Evolutionary conservation across 2,329 filamentous ascomycete species (phyloP).

Genomic region (Claviceps purpurea): DNA sequence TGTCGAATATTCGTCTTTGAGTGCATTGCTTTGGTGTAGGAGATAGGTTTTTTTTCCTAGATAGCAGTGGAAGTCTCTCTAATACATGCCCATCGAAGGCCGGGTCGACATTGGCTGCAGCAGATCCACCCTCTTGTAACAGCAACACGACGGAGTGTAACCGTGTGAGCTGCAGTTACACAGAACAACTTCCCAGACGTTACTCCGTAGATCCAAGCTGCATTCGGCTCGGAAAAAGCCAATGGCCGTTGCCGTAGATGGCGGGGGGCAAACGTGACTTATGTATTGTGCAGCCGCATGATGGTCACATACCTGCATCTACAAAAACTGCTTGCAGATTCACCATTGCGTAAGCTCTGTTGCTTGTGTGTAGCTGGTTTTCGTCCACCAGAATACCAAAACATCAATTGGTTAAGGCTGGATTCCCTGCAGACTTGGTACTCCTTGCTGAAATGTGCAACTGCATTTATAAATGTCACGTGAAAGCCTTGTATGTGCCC

Average conservation of each 20-base stretch:
- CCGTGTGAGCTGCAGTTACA: too few relatives aligned
- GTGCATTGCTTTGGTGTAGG: conserved; percentile 6
- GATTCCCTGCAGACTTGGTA: not conserved
- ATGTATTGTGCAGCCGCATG: not conserved
- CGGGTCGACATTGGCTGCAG: conserved; percentile 17
- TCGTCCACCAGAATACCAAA: not conserved
- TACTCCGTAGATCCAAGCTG: not conserved
- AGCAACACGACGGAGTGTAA: too few relatives aligned
- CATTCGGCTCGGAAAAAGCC: not conserved
- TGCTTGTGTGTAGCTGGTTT: not conserved
- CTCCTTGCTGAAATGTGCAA: not conserved
- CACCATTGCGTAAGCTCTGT: not conserved
- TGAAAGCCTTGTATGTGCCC: not conserved
- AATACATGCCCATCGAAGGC: conserved; percentile 18
- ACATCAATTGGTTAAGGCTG: not conserved
- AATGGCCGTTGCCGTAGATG: not conserved
- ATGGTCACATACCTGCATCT: not conserved
- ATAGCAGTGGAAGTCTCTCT: conserved; percentile 19
- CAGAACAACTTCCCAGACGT: too few relatives aligned
- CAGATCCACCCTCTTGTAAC: conserved; percentile 10
- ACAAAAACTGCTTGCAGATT: not conserved
- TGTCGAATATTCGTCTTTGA: conserved; percentile 6
- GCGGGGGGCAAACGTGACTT: not conserved
- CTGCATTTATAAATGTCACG: conserved; percentile 1
- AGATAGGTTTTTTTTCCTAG: conserved; percentile 20